Base-by-base conservation (phyloP, 352 stramenopile species). In the Blastocystis sp. region DNA sequence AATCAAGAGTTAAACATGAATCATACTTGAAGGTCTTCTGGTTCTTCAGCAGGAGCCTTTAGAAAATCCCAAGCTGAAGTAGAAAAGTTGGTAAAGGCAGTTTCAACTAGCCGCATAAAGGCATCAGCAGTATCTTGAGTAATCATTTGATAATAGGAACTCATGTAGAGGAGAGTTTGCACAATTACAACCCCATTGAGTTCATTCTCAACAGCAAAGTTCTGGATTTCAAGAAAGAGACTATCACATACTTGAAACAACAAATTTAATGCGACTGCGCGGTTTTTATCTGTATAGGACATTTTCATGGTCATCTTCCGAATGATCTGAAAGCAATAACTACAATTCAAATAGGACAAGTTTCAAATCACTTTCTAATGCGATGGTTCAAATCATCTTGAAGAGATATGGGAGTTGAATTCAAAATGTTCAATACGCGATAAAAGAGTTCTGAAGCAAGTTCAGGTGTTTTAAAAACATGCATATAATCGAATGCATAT, bases 401-500 rank as follows among this genome's bases (percentile, higher is more conserved):
- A 12, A 63, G 42, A 37, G 71, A 83, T 3, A 83, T 29, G 1
- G 46, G 49, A 63, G 52, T 67, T 5, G 35, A 37, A 51, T 66
- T 57, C 24, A 83, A 66, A 83, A 83, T 66, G 24, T 35, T 59
- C 9, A 42, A 12, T 4, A 83, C 37, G 51, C 71, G 39, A 35
- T 43, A 67, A 29, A 83, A 43, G 24, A 83, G 71, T 14, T 66
- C 54, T 1, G 71, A 83, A 29, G 58, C 58, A 29, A 83, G 32
- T n/a, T 63, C 46, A 16, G 12, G 24, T 12, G 14, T 65, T 39
- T 83, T 83, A 32, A 83, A 83, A 52, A 83, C 27, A 66, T 66
- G 66, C 71, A 83, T 66, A 42, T 83, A 83, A 21, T 83, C 51
- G 27, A 52, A 83, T 83, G 51, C 71, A 83, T 61, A 51, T 66